Percentiles rank a stretch among this genome's conserved stretches.
These are phyloP conservation scores for Primulina tabacum DNA, from an alignment of 257 asterid genomes.

Conservation along the genomic window DNA sequence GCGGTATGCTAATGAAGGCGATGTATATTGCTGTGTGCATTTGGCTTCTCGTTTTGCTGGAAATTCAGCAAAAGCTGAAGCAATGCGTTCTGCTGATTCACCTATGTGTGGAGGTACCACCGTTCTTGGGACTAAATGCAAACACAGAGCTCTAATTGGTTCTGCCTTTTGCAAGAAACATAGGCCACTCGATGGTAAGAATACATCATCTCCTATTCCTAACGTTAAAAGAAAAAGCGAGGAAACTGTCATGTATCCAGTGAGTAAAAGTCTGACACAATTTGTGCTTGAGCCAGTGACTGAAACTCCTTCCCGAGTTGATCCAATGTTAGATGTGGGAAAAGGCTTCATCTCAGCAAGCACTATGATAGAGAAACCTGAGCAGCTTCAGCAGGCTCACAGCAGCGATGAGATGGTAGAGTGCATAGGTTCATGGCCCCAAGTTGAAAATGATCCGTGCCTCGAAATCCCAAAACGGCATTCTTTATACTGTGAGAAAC, in stretches of 20 bases:
- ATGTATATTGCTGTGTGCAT: conserved; percentile 92
- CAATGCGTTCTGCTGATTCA: conserved; percentile 44
- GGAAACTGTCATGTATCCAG: conserved; percentile 34
- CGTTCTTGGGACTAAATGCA: conserved; percentile 92
- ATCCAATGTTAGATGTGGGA: conserved; percentile 42
- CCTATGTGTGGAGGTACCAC: conserved; percentile 98
- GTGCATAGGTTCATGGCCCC: conserved; percentile 72
- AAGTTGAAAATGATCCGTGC: conserved; percentile 55
- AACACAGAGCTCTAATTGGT: conserved; percentile 83
- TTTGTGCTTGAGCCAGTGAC: conserved; percentile 37
- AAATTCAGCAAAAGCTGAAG: conserved; percentile 55
- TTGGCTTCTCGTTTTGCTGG: conserved; percentile 63
- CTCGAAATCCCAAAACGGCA: conserved; percentile 70
- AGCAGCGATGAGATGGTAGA: conserved; percentile 39
- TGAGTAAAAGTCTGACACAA: conserved; percentile 33
- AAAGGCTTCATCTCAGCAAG: conserved; percentile 35
- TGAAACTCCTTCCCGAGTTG: conserved; percentile 38
- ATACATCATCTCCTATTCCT: conserved; percentile 34
- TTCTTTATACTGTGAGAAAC: conserved; percentile 85
- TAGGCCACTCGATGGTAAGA: conserved; percentile 59
- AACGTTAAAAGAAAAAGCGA: conserved; percentile 64
- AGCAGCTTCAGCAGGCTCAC: conserved; percentile 32
- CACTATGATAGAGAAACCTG: conserved; percentile 38
- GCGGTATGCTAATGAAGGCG: conserved; percentile 91
- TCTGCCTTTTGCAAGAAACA: conserved; percentile 96